These are phyloP conservation scores for Puccinia horiana DNA, from an alignment of 1,284 basidiomycete genomes.

Conservation along the genomic window DNA sequence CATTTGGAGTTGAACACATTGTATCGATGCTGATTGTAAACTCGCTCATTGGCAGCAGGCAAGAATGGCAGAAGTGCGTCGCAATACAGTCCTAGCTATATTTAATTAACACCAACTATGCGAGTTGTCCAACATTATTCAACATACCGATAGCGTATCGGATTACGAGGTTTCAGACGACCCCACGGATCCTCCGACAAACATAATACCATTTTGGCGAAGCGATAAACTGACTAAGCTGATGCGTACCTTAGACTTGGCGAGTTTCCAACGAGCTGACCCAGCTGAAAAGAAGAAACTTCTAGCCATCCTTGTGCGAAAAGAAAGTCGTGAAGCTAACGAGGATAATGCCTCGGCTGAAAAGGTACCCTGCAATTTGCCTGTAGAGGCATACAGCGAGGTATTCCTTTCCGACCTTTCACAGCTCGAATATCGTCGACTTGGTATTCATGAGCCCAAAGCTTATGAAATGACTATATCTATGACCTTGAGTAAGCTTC, in stretches of 20 bases:
- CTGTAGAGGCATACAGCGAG: neutral
- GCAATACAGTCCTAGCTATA: too few species aligned
- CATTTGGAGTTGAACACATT: too few species aligned
- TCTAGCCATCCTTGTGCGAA: neutral
- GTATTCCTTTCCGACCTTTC: neutral
- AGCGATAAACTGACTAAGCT: neutral
- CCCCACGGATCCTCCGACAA: constrained; percentile 1
- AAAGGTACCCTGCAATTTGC: neutral
- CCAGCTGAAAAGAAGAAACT: neutral
- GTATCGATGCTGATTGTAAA: too few species aligned
- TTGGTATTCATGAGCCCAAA: neutral
- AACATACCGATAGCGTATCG: constrained; percentile 3
- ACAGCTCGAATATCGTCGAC: neutral
- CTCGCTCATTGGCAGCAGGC: too few species aligned
- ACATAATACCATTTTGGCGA: neutral
- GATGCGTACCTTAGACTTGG: neutral
- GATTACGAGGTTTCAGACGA: neutral
- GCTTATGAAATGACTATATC: neutral
- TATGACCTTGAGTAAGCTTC: too few species aligned
- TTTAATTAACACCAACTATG: too few species aligned
- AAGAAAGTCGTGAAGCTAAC: neutral
- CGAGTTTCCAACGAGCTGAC: neutral
- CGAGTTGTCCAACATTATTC: too few species aligned
- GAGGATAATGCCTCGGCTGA: neutral
- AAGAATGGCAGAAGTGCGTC: too few species aligned